A percentile compares a stretch with the other conserved stretches of the same genome.
These are phyloP conservation scores for Nannizziopsis arthrosporioides DNA, from an alignment of 2,329 filamentous ascomycete species.

Conservation along the genomic window DNA sequence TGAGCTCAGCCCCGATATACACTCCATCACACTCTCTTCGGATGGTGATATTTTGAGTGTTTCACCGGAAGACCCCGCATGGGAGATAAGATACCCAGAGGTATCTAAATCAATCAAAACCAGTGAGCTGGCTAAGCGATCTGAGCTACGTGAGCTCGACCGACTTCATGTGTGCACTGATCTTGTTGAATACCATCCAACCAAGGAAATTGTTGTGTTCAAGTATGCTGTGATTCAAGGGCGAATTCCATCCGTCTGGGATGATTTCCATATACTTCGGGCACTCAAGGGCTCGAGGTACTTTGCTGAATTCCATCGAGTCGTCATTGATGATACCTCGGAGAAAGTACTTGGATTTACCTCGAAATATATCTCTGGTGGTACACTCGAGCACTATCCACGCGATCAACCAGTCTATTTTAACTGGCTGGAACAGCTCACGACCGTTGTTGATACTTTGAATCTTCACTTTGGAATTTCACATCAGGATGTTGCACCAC, in stretches of 20 bases:
- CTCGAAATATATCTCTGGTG: slow-evolving; percentile 4
- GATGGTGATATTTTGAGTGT: slow-evolving; percentile 1
- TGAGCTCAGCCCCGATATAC: slow-evolving; percentile 2
- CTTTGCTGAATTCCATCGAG: slow-evolving; percentile 9
- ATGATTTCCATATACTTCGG: slow-evolving; percentile 10
- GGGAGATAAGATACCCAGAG: slow-evolving; percentile 3
- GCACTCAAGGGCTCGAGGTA: background rate
- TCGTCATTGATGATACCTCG: slow-evolving; percentile 10
- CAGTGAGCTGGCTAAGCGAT: slow-evolving; percentile 1
- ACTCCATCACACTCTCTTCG: background rate
- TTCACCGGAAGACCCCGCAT: slow-evolving; percentile 1
- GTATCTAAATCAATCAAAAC: background rate
- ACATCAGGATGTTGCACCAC: slow-evolving; percentile 10
- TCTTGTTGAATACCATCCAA: slow-evolving; percentile 4
- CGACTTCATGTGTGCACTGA: background rate
- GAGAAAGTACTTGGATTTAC: slow-evolving; percentile 10
- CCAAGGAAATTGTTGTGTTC: slow-evolving; percentile 3
- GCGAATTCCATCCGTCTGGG: slow-evolving; percentile 5
- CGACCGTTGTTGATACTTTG: slow-evolving; percentile 9
- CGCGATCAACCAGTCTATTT: slow-evolving; percentile 6
- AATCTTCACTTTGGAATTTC: slow-evolving; percentile 11
- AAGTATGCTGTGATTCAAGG: slow-evolving; percentile 6
- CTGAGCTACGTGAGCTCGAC: slow-evolving; percentile 8
- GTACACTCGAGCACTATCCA: slow-evolving; percentile 9
- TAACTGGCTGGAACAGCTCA: slow-evolving; percentile 12